Evolutionary conservation across 345 rosid species (phyloP), one percentile per base, ranked within the genome.

Genomic region (Camelina laxa): DNA sequence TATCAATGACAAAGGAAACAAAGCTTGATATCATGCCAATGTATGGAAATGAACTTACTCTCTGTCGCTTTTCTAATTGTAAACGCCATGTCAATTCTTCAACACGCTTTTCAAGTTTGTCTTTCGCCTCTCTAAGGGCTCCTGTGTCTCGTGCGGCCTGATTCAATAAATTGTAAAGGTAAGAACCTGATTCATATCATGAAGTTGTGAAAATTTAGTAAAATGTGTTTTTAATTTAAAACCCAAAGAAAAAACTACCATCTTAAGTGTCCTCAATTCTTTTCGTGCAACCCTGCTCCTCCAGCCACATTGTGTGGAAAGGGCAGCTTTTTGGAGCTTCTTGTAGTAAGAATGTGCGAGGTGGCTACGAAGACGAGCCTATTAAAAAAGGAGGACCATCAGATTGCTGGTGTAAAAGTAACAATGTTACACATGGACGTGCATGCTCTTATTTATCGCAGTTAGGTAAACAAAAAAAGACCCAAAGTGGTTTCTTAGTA

Each of bases 81-180:
- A 95, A 80, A 54, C 99, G 93, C 98, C 98, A 95, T 75, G 97
- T 90, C 58, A 95, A 82, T 77, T 95, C 98, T 76, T 95, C 99
- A 60, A 92, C 98, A 42, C 98, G 98, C 84, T 95, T 95, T 73
- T 95, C 99, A 72, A 95, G 84, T 81, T 95, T 95, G 89, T 92
- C 98, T 75, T 92, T 95, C 14, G 97, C 97, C 86, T 92, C 99
- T 87, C 92, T 88, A 38, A 95, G 97, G 67, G 99, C 98, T 38
- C 98, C 98, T 3, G 99, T 95, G 79, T 95, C 99, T 69, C 90
- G 85, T 33, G 97, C 84, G 36, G 97, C 98, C 99, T 95, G 82
- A 51, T 76, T 75, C 45, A 82, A 76, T 79, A 36, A 42, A 65
- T 20, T 58, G 7, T 41, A 67, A 75, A 66, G 19, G 79, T 70